Evolutionary conservation across 768 basidiomycete genomes (phyloP), one percentile per base, ranked within the genome.

Genomic region (Leucocoprinus sp.): DNA sequence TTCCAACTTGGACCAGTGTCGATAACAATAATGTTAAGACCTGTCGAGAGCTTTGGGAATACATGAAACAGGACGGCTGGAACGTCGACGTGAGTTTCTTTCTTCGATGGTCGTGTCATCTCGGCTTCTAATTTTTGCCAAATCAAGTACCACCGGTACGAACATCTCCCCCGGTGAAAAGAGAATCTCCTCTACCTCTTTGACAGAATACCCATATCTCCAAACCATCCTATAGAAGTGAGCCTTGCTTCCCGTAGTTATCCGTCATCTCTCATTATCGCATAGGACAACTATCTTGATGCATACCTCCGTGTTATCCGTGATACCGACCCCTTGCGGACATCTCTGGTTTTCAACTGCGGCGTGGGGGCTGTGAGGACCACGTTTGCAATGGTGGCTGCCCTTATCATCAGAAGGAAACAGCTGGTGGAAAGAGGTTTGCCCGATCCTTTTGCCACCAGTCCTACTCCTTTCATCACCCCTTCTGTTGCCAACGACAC

Each of bases 361-460:
- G 95, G 96, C 24, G 92, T 95, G 81, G 96, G 96, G 36, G 91
- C 90, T 2, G 93, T 97, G 1, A 76, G 95, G 15, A 93, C 93
- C 2, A 97, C 93, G 0, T 98, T 96, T 58, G 92, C 90, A 2
- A 98, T 98, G 96, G 77, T 84, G n/a, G 89, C 92, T 5, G 93
- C 95, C 0, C 79, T 82, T 46, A 70, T 99, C 27, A 72, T 97
- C 1, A 72, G 95, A 34, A 71, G 95, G 38, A 87, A 83, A 55
- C 84, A 90, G 58, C 63, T 83, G 8, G 67, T 85, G 21, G 54
- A 71, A 12, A 65, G 70, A 22, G 89, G 88, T 1, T 62, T 82
- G 37, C 71, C 74, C 3, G 95, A 97, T 58, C 91, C 93, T 0
- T 96, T 91, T 59, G 71, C 72, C 3, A 42, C 61, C 27, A 78